These are phyloP conservation scores for Parasarocladium wereldwijsianum DNA, from an alignment of 2,329 filamentous ascomycete genomes.

Conservation along the genomic window DNA sequence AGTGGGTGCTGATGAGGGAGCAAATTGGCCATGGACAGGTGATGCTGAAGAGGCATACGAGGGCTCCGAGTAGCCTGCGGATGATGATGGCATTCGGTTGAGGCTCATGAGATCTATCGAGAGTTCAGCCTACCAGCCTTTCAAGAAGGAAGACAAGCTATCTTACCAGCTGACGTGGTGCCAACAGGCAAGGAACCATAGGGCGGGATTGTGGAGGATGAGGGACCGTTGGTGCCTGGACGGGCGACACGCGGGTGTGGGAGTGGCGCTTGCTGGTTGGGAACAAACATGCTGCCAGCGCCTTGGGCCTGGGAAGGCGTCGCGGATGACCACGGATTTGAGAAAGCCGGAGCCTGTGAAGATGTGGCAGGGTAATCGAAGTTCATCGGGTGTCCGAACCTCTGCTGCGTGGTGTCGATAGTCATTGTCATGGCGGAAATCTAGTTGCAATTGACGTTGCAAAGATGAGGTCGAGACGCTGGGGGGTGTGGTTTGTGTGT, in stretches of 20 bases:
- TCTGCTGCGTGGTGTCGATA: slow-evolving; percentile 76
- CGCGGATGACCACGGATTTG: slow-evolving; percentile 70
- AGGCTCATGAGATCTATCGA: slow-evolving; percentile 51
- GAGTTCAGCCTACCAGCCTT: not conserved
- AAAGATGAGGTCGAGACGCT: too few species aligned
- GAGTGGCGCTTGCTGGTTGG: slow-evolving; percentile 9
- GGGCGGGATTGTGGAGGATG: slow-evolving; percentile 47
- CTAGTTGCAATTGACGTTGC: too few species aligned
- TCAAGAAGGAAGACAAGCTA: slow-evolving; percentile 51
- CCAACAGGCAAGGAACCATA: slow-evolving; percentile 60
- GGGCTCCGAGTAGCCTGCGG: slow-evolving; percentile 56
- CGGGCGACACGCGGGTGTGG: slow-evolving; percentile 12
- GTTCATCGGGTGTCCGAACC: slow-evolving; percentile 57
- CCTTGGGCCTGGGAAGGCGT: slow-evolving; percentile 27
- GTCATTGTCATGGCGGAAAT: slow-evolving; percentile 90
- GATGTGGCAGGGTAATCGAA: slow-evolving; percentile 50
- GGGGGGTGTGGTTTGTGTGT: too few species aligned
- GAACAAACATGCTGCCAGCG: slow-evolving; percentile 41
- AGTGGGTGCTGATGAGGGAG: slow-evolving; percentile 46
- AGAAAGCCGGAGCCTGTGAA: slow-evolving; percentile 62
- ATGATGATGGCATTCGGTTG: slow-evolving; percentile 46
- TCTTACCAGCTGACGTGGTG: slow-evolving; percentile 57
- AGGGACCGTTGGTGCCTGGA: slow-evolving; percentile 42
- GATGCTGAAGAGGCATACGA: slow-evolving; percentile 54
- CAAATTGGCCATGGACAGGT: slow-evolving; percentile 50